Evolutionary conservation across 1,139 yeast species (phyloP).

Genomic region (Magnusiomyces paraingens): DNA sequence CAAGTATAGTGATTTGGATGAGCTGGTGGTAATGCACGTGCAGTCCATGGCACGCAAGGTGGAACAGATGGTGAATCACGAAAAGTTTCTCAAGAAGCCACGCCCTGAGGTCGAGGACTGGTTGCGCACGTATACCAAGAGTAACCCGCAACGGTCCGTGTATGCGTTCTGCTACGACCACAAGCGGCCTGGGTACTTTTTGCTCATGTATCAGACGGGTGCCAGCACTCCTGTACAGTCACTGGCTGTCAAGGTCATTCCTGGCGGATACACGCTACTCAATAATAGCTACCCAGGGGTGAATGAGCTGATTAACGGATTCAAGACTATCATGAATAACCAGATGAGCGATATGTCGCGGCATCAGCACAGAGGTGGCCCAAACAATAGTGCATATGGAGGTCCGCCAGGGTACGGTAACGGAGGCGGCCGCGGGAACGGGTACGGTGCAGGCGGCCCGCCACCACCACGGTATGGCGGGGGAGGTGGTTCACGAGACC

Average conservation of each 20-base stretch:
- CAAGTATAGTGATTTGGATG: conserved; percentile 80
- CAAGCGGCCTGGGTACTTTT: conserved; percentile 88
- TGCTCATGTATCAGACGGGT: conserved; percentile 73
- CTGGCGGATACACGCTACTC: conserved; percentile 76
- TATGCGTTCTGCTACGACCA: conserved; percentile 90
- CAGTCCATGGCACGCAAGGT: conserved; percentile 80
- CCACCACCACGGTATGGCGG: background rate
- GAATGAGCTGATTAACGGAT: conserved; percentile 85
- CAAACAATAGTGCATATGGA: background rate
- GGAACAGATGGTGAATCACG: conserved; percentile 77
- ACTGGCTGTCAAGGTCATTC: conserved; percentile 87
- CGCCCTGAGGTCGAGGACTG: conserved; percentile 76
- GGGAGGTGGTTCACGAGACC: background rate
- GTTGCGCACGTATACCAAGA: conserved; percentile 83
- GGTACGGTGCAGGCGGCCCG: conserved; percentile 2
- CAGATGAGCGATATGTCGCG: conserved; percentile 10
- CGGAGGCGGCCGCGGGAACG: background rate
- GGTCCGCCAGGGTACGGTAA: conserved; percentile 6
- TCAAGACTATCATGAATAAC: conserved; percentile 48
- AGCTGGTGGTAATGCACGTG: conserved; percentile 80
- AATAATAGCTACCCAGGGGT: conserved; percentile 82
- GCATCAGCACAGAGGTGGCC: background rate
- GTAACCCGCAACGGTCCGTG: conserved; percentile 84
- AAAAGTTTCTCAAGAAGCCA: conserved; percentile 83
- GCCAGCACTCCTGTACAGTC: conserved; percentile 65